Conservation (phyloP, 208 protist species). For the Entamoeba invadens region DNA sequence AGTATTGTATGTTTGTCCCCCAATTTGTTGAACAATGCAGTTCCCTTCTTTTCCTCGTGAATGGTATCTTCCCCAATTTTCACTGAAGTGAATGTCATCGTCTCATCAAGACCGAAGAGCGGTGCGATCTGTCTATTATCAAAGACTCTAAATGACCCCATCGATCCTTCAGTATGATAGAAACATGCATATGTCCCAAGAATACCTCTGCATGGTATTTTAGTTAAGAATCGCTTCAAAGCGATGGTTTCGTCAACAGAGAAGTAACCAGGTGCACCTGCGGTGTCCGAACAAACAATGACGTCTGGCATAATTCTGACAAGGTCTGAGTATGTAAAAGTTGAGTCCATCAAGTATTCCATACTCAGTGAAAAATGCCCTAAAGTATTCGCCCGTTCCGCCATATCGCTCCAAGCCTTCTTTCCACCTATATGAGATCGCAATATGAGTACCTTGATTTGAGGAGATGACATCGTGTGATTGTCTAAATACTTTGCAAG, state of each 20-base stretch:
- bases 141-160: background rate
- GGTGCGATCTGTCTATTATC: background rate
- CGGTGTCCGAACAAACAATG: background rate
- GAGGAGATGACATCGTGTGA: background rate
- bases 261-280: background rate
- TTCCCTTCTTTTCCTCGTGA: background rate
- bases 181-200: background rate
- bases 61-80: background rate
- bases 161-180: background rate
- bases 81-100: background rate
- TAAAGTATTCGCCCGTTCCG: background rate
- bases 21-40: background rate
- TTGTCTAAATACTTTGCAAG: too few species aligned
- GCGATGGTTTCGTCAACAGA: background rate
- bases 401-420: background rate
- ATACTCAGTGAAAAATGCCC: background rate
- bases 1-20: background rate
- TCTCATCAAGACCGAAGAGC: background rate
- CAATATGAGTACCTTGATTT: background rate
- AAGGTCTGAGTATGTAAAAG: background rate
- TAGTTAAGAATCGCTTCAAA: background rate
- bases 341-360: background rate
- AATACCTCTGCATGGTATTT: background rate
- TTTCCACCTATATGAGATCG: background rate
- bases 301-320: background rate